Base-by-base conservation (phyloP, 2,329 filamentous ascomycete species). In the Apiospora rasikravindrae region DNA sequence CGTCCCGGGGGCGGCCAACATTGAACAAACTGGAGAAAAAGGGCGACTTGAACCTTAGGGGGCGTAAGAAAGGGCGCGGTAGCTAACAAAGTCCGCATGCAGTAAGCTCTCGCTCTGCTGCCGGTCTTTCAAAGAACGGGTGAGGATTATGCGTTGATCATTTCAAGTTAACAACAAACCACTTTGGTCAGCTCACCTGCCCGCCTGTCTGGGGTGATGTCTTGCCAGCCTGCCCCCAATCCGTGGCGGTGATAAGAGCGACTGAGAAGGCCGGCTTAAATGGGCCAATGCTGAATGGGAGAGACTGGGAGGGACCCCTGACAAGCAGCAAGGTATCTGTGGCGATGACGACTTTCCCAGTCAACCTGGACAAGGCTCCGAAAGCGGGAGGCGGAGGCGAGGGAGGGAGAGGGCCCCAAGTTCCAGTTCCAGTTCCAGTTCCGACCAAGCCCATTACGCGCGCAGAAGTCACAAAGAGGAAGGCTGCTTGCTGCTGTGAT, bases 321-420 rank as follows among this genome's bases (percentile, higher is more conserved):
- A 37, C 69, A 14, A 14, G 66, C 33, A 57, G 57, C 49, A 68
- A 70, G 69, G 47, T 57, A 45, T 67, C 42, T 26, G 72, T 72
- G 72, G 76, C 78, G 77, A 77, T 74, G 77, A 78, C 74, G 75
- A 74, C 74, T 72, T 73, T 73, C 40, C 40, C 66, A 47, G 44
- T n/a, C 66, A 68, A 37, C 40, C 66, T 68, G 66, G 66, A 76
- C 77, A 74, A 80, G 79, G 79, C 79, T 80, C 79, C 79, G 79
- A 80, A 77, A 79, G 74, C 79, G 78, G 79, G 77, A 78, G 73
- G 73, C 74, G 79, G 79, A 77, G 78, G 74, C 79, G 78, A 78
- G 76, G 77, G 71, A 71, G 71, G 33, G 44, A 69, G 14, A 51
- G 49, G 67, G 29, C 24, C 44, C 53, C 53, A 33, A 6, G 2